Percentiles rank a stretch among this genome's conserved stretches.
These are phyloP conservation scores for Colletotrichum higginsianum DNA, from an alignment of 2,329 filamentous ascomycete genomes.

Conservation along the genomic window DNA sequence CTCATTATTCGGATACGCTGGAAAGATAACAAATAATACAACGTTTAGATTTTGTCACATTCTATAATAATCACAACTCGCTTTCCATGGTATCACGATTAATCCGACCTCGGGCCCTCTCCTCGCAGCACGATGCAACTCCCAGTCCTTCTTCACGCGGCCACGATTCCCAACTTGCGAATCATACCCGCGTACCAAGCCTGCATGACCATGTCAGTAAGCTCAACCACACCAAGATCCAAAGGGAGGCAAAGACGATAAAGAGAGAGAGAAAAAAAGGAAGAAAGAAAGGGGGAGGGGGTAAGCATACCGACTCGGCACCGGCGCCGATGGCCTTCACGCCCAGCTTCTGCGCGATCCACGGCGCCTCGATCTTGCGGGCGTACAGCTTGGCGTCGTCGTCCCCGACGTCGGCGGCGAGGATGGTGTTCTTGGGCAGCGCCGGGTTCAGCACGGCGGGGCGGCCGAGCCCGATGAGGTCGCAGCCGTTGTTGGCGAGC, in stretches of 20 bases:
- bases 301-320: conserved; percentile 44
- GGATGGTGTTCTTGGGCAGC: conserved; percentile 53
- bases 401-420: conserved; percentile 53
- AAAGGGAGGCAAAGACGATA: no score
- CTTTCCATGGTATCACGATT: background rate
- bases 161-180: conserved; percentile 23
- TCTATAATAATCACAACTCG: background rate
- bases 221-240: no score
- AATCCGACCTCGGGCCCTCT: background rate
- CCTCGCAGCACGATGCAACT: no score
- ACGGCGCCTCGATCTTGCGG: conserved; percentile 46
- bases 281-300: no score
- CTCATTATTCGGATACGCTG: no score
- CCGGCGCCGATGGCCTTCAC: conserved; percentile 44
- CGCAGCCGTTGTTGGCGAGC: conserved; percentile 55
- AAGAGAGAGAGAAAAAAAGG: no score
- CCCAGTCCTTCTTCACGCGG: background rate
- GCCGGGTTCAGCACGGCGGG: conserved; percentile 56
- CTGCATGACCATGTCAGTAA: background rate
- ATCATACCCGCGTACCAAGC: conserved; percentile 33
- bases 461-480: conserved; percentile 58
- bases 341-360: conserved; percentile 46
- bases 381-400: conserved; percentile 52
- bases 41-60: no score
- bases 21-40: no score